A percentile compares a stretch with the other conserved stretches of the same genome.
These are phyloP conservation scores for Uncinocarpus reesii DNA, from an alignment of 2,329 filamentous ascomycete genomes.

Conservation along the genomic window DNA sequence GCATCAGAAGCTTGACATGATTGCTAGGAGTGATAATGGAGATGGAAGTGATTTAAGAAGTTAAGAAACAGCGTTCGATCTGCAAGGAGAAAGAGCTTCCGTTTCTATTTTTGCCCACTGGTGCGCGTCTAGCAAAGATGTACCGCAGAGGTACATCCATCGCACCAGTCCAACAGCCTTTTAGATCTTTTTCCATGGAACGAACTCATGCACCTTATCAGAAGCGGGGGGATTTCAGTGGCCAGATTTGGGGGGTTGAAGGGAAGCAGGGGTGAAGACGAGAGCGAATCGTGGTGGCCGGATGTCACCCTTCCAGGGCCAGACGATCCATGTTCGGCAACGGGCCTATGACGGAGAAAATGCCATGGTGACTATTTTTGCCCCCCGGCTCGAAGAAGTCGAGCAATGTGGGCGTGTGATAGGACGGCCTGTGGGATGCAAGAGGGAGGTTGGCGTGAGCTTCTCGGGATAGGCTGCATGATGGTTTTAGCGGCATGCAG, in stretches of 20 bases:
- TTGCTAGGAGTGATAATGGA: constrained; percentile 14
- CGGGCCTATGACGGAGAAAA: constrained; percentile 9
- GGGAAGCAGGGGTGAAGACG: too few relatives aligned
- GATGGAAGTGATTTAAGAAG: constrained; percentile 15
- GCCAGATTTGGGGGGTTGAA: too few relatives aligned
- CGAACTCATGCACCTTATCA: not conserved
- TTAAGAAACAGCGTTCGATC: constrained; percentile 12
- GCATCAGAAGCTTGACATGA: constrained; percentile 13
- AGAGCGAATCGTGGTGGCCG: constrained; percentile 11
- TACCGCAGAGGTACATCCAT: constrained; percentile 4
- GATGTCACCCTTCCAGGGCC: constrained; percentile 7
- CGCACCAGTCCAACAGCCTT: not conserved
- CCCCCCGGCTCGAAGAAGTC: constrained; percentile 3
- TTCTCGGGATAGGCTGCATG: constrained; percentile 11
- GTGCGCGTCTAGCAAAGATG: constrained; percentile 5
- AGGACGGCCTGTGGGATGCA: constrained; percentile 2
- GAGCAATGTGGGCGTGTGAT: not conserved
- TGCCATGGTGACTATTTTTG: constrained; percentile 14
- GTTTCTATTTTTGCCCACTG: constrained; percentile 21
- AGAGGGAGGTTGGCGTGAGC: constrained; percentile 9
- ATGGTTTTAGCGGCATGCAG: constrained; percentile 8
- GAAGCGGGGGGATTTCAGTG: constrained; percentile 4
- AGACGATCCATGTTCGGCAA: constrained; percentile 2
- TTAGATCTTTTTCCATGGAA: constrained; percentile 2
- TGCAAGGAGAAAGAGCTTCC: constrained; percentile 7